A percentile compares a stretch with the other conserved stretches of the same genome.
phyloP scores from a whole-genome alignment of 1,284 basidiomycete genomes.

The Puccinia hordei region DNA sequence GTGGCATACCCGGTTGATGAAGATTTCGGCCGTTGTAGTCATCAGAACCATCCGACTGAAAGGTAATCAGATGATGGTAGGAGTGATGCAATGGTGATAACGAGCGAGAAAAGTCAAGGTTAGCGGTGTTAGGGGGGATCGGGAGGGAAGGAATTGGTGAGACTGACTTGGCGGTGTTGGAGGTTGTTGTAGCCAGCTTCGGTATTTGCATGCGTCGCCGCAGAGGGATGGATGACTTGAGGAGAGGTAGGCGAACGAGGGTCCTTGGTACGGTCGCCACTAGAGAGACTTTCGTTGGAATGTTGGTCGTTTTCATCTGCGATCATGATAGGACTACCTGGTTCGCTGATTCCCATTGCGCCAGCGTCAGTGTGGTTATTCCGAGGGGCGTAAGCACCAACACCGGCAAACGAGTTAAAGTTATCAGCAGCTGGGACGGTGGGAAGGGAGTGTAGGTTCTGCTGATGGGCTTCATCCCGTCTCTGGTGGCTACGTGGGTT shows the following conservation, averaged over 20 bases:
- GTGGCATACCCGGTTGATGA: constrained; percentile 10
- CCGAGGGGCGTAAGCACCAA: constrained; percentile 30
- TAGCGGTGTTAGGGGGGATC: constrained; percentile 7
- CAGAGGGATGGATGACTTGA: no score
- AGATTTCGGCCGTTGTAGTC: constrained; percentile 14
- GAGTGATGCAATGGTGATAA: neutral
- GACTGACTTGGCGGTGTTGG: constrained; percentile 50
- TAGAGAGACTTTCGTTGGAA: constrained; percentile 51
- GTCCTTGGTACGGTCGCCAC: constrained; percentile 53
- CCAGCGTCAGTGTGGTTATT: constrained; percentile 10
- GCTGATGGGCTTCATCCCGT: neutral
- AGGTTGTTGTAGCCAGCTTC: constrained; percentile 50
- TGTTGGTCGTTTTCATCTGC: constrained; percentile 48
- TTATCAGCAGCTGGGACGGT: constrained; percentile 30
- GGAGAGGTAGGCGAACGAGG: constrained; percentile 49
- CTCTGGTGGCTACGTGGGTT: neutral
- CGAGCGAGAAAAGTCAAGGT: constrained; percentile 4
- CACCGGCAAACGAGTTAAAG: constrained; percentile 31
- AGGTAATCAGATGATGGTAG: neutral
- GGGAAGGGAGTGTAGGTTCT: constrained; percentile 42
- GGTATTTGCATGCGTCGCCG: constrained; percentile 5
- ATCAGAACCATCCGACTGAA: constrained; percentile 44
- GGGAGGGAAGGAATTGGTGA: constrained; percentile 49
- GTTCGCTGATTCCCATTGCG: constrained; percentile 39
- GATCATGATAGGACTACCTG: constrained; percentile 50